A percentile compares a stretch with the other conserved stretches of the same genome.
These are phyloP conservation scores for Bipolaris zeicola DNA, from an alignment of 2,329 filamentous ascomycete species.

Conservation along the genomic window DNA sequence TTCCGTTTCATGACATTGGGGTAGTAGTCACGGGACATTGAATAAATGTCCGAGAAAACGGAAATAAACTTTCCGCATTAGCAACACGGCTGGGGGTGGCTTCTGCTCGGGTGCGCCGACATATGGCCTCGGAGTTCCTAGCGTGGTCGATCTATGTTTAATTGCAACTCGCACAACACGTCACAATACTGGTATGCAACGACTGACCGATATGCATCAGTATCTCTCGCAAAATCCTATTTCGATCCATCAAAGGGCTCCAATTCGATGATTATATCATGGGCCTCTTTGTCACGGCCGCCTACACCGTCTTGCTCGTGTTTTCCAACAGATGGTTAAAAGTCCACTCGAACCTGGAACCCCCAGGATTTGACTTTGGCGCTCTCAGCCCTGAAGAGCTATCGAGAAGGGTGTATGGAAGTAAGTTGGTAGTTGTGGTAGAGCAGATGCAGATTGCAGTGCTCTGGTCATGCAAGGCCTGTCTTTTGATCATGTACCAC, in stretches of 20 bases:
- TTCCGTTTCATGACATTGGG: too few species aligned
- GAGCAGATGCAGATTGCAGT: conserved; percentile 60
- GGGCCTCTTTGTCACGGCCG: conserved; percentile 54
- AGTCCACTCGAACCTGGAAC: conserved; percentile 52
- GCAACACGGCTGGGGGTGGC: not conserved
- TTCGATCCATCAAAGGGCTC: conserved; percentile 56
- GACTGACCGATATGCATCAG: conserved; percentile 27
- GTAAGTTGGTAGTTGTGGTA: conserved; percentile 59
- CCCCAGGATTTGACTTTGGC: conserved; percentile 53
- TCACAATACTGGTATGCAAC: not conserved
- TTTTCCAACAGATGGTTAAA: conserved; percentile 53
- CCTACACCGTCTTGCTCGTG: conserved; percentile 58
- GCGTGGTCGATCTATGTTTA: not conserved
- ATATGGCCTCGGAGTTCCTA: not conserved
- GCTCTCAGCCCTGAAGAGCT: conserved; percentile 47
- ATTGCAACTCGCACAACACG: not conserved
- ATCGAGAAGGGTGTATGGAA: conserved; percentile 35
- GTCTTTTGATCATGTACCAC: conserved; percentile 60
- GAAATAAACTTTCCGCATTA: not conserved
- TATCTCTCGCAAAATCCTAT: conserved; percentile 52
- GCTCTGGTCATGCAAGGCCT: conserved; percentile 60
- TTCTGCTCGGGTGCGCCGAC: not conserved
- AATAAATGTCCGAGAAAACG: too few species aligned
- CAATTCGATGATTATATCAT: conserved; percentile 65
- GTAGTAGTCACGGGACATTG: not conserved